Evolutionary conservation across 169 alveolate species (phyloP), one percentile per base, ranked within the genome.

Genomic region (Plasmodium billcollinsi): DNA sequence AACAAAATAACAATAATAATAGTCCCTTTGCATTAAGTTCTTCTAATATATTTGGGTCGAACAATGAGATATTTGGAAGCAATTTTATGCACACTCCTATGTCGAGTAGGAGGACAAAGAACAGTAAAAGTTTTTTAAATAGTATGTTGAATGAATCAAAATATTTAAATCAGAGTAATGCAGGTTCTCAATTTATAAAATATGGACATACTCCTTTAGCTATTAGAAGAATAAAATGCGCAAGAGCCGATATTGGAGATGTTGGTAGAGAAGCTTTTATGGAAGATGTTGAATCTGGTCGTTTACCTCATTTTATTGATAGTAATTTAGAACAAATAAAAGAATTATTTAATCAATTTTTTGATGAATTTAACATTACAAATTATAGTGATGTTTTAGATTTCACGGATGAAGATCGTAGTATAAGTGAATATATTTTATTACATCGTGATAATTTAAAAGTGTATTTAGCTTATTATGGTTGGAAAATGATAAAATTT

Each of bases 211-310:
- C 97, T 3, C 97, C 97, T 11, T 74, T 88, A 63, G 96, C 95
- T 26, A 66, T 96, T 11, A 88, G 97, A 63, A 89, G 97, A 20
- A 94, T 96, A 15, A 89, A 96, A 56, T 93, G 92, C 21, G 97
- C 97, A 29, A 90, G 97, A 26, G 95, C 95, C 26, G 97, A 96
- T 58, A 91, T 96, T 3, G 97, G 97, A 29, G 97, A 96, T 71
- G 94, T 96, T 93, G 97, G 97, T 11, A 90, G 97, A 73, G 97
- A 93, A 66, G 89, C 95, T 21, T 88, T 94, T 76, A 94, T 96
- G 96, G 95, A 95, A 52, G 96, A 95, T 47, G 91, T 52, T n/a
- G 97, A 96, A 66, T 94, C 95, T 52, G 94, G 92, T 18, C 88
- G 97, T 24, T 74, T 96, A 18, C 97, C 97, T 26, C 96, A 94